Evolutionary conservation across 75 land plant species (phyloP).

Genomic region (Picea sitchensis): DNA sequence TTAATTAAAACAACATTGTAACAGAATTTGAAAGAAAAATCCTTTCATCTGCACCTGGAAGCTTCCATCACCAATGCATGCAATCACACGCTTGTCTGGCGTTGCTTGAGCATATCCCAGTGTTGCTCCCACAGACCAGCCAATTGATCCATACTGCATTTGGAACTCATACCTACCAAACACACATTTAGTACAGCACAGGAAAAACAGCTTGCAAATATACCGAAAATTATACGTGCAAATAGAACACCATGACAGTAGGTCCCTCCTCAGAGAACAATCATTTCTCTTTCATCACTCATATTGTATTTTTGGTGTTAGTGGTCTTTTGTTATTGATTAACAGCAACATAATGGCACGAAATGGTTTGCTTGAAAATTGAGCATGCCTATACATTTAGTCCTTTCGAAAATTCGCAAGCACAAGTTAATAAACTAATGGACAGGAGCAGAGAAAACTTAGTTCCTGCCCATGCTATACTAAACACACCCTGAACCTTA

Average conservation of each 20-base stretch:
- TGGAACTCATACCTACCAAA: conserved; percentile 50
- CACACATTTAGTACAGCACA: too few relatives aligned
- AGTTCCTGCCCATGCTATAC: too few relatives aligned
- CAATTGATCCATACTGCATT: conserved; percentile 62
- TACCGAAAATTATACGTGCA: neutral
- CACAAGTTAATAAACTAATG: too few relatives aligned
- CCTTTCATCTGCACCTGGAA: conserved; percentile 45
- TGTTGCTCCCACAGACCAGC: conserved; percentile 60
- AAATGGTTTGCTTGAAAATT: too few relatives aligned
- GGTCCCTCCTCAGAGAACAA: neutral
- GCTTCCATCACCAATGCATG: conserved; percentile 60
- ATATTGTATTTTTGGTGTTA: neutral
- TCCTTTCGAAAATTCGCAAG: too few relatives aligned
- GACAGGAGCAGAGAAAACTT: too few relatives aligned
- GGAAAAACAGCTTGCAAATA: neutral
- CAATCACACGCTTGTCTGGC: conserved; percentile 35
- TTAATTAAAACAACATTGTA: too few relatives aligned
- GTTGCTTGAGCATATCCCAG: conserved; percentile 40
- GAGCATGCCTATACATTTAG: too few relatives aligned
- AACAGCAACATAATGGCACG: too few relatives aligned
- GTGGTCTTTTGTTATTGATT: too few relatives aligned
- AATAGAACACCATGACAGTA: neutral
- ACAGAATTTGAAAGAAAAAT: neutral
- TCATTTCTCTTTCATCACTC: neutral
- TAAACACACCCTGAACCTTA: too few relatives aligned